Base-by-base conservation (phyloP, 1,284 basidiomycete genomes). In the Fomes fomentarius region DNA sequence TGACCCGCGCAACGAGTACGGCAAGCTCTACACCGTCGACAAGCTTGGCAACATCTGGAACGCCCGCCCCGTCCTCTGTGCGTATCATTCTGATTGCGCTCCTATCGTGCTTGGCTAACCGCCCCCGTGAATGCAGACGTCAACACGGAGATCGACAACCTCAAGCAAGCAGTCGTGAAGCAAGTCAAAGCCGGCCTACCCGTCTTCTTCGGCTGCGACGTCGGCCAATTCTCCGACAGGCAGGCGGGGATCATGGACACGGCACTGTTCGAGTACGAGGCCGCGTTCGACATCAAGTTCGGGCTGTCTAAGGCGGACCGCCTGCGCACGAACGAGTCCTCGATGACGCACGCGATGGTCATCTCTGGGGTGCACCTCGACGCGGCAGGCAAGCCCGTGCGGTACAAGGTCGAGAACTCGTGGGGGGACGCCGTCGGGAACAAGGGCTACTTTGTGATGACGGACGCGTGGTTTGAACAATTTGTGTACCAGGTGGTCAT, bases 391-490 rank as follows among this genome's bases (percentile, higher is more conserved):
- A 84, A 84, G 54, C 88, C 94, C 1, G 74, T 95, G 28, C 81
- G 94, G 11, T 98, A 93, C 82, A 91, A 94, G 72, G 92, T 98
- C 11, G 95, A 98, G 79, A 98, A 98, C 76, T 91, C 87, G 9
- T 98, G 96, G 96, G 91, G 93, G 22, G 83, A 87, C n/a, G 76
- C 76, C 0, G 80, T 79, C 0, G 93, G 96, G 19, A 81, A 93
- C 61, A 88, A 94, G 65, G 96, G 94, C 2, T 98, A 88, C 75
- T 95, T 92, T 75, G 86, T 96, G 63, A 96, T 96, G 92, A 90
- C 86, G 41, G 89, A 91, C 59, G 78, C 77, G 38, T 98, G 96
- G 96, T 98, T 98, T 73, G 85, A 90, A 57, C 80, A 98, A 86
- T 93, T 85, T 67, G 89, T 93, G 30, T 95, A 92, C 73, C 93